Evolutionary conservation across 306 rosid species (phyloP), one percentile per base, ranked within the genome.

Genomic region (Vigna hirtella): DNA sequence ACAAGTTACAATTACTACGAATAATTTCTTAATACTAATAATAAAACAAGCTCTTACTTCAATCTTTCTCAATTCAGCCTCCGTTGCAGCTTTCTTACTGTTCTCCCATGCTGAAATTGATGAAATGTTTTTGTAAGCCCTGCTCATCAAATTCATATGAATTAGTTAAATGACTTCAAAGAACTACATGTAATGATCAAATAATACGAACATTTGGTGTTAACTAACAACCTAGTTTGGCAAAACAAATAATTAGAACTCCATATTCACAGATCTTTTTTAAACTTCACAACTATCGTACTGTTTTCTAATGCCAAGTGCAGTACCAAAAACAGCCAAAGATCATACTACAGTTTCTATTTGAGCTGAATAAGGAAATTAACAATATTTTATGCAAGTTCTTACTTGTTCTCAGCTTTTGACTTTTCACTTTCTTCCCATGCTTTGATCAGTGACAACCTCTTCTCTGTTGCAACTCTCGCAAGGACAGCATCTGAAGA

Each of bases 51-150:
- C 20, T 57, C 15, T 82, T 87, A 94, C 98, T 90, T 91, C 97
- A 43, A 85, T 59, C 84, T 67, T 81, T 69, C 80, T 94, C 71
- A 94, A 69, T 73, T 94, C 88, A 42, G 96, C 97, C 56, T 91
- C 98, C 14, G 83, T 61, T 17, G 80, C 45, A 51, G 96, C 97
- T 86, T 87, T 91, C 80, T 77, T 82, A 83, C 90, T 85, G 72
- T 88, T 94, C 83, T 94, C 98, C 98, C 98, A 94, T 64, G 96
- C 81, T 24, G 83, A 84, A 85, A 94, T 40, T 18, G 77, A 48
- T 53, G 98, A 87, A 58, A 90, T 79, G 71, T 83, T 90, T 65
- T 88, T 93, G 7, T 90, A 90, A 34, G 98, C 91, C 70, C 98
- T 93, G 87, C 15, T 62, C 83, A 69, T 48, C 28, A 77, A 50